These are phyloP conservation scores for Dipteronia sinensis DNA, from an alignment of 345 rosid genomes.

Conservation along the genomic window DNA sequence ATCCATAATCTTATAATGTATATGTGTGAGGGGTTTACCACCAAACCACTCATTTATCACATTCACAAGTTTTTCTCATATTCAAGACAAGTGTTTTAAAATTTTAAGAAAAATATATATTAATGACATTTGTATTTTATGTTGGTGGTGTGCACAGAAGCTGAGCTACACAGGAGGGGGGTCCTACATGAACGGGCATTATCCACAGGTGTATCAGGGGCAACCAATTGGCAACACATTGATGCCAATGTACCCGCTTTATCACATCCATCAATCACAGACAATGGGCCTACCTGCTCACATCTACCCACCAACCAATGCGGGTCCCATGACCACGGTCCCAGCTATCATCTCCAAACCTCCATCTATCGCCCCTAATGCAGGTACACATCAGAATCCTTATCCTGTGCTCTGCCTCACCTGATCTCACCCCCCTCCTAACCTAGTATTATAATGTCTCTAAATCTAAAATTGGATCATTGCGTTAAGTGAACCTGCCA, in stretches of 20 bases:
- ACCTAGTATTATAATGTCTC: slow-evolving; percentile 18
- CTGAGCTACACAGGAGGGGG: slow-evolving; percentile 69
- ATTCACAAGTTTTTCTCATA: no score
- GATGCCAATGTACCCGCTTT: slow-evolving; percentile 84
- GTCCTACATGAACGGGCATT: slow-evolving; percentile 71
- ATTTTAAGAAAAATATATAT: not conserved
- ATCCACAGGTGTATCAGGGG: slow-evolving; percentile 67
- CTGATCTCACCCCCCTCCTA: slow-evolving; percentile 18
- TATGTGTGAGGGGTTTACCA: no score
- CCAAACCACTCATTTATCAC: no score
- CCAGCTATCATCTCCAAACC: slow-evolving; percentile 62
- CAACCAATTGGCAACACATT: slow-evolving; percentile 65
- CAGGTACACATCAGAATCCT: slow-evolving; percentile 48
- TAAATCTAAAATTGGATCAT: slow-evolving; percentile 32
- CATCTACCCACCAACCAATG: slow-evolving; percentile 44
- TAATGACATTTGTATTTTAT: not conserved
- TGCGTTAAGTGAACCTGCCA: slow-evolving; percentile 58
- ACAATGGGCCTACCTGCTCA: slow-evolving; percentile 81
- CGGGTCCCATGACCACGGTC: slow-evolving; percentile 43
- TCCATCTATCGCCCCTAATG: slow-evolving; percentile 42
- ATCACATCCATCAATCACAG: slow-evolving; percentile 71
- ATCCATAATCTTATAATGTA: no score
- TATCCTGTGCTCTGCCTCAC: slow-evolving; percentile 16
- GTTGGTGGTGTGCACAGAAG: slow-evolving; percentile 47
- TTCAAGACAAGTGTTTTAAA: no score